phyloP scores from a whole-genome alignment of 257 asterid genomes.

The Penstemon eatonii region DNA sequence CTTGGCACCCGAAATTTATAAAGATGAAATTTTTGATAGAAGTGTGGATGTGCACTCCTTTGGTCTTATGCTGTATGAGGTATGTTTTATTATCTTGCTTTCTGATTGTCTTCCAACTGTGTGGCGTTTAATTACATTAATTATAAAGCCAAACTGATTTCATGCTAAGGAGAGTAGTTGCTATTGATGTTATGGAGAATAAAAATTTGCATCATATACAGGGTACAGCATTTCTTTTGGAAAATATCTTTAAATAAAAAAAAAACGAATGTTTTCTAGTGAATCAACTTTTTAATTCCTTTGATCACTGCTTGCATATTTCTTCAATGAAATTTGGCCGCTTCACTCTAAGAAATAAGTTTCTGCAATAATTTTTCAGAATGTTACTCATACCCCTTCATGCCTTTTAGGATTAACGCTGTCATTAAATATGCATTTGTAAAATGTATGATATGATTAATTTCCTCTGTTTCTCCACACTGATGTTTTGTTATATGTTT shows the following conservation, averaged over 20 bases:
- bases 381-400: background rate
- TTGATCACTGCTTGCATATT: slow-evolving; percentile 3
- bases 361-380: background rate
- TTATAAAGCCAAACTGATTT: slow-evolving; percentile 5
- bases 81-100: slow-evolving; percentile 29
- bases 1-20: slow-evolving; percentile 82
- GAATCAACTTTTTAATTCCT: background rate
- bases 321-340: background rate
- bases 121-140: slow-evolving; percentile 12
- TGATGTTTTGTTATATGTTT: slow-evolving; percentile 15
- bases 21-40: slow-evolving; percentile 67
- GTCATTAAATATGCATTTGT: slow-evolving; percentile 2
- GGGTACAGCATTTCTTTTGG: background rate
- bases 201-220: background rate
- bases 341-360: slow-evolving; percentile 8
- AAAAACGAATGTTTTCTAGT: background rate
- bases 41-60: slow-evolving; percentile 86
- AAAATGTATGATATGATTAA: slow-evolving; percentile 4
- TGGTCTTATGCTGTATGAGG: slow-evolving; percentile 88
- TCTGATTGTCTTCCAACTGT: background rate
- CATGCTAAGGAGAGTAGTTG: background rate
- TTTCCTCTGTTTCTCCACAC: background rate
- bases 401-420: background rate
- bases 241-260: no score
- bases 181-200: background rate